Percentiles rank a stretch among this genome's conserved stretches.
Conservation (phyloP, 805 yeast species). For the Candida odintsovae region DNA sequence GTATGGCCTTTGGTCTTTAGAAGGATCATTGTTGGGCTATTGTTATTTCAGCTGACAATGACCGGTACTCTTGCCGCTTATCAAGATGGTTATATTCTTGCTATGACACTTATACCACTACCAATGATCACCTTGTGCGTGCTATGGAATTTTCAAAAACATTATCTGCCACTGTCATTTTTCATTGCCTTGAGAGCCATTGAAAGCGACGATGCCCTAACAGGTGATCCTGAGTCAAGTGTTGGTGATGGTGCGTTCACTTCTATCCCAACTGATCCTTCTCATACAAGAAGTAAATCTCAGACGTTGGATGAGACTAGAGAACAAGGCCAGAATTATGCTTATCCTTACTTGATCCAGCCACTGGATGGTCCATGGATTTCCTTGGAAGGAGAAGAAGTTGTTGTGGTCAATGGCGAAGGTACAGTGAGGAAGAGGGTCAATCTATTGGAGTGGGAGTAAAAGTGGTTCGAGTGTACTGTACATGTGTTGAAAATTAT, state of each 20-base stretch:
- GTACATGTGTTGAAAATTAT: background rate
- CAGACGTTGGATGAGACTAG: constrained; percentile 24
- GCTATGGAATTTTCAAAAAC: constrained; percentile 76
- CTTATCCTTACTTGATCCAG: constrained; percentile 67
- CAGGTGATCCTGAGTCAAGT: constrained; percentile 3
- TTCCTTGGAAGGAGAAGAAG: constrained; percentile 30
- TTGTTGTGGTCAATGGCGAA: constrained; percentile 40
- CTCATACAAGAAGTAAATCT: constrained; percentile 18
- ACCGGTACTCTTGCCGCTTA: constrained; percentile 77
- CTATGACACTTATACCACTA: constrained; percentile 68
- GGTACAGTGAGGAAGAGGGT: constrained; percentile 32
- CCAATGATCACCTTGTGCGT: constrained; percentile 62
- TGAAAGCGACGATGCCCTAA: constrained; percentile 3
- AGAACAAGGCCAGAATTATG: constrained; percentile 47
- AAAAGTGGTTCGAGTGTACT: background rate
- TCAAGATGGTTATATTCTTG: constrained; percentile 71
- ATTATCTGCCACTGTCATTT: constrained; percentile 73
- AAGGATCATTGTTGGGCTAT: constrained; percentile 73
- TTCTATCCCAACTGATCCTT: background rate
- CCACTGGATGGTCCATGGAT: constrained; percentile 84
- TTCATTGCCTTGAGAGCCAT: constrained; percentile 87
- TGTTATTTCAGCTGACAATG: constrained; percentile 86
- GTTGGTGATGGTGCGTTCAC: constrained; percentile 19
- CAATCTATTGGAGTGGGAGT: constrained; percentile 39
- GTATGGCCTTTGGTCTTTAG: constrained; percentile 91